Base-by-base conservation (phyloP, 768 basidiomycete species). In the Cyclocybe aegerita region DNA sequence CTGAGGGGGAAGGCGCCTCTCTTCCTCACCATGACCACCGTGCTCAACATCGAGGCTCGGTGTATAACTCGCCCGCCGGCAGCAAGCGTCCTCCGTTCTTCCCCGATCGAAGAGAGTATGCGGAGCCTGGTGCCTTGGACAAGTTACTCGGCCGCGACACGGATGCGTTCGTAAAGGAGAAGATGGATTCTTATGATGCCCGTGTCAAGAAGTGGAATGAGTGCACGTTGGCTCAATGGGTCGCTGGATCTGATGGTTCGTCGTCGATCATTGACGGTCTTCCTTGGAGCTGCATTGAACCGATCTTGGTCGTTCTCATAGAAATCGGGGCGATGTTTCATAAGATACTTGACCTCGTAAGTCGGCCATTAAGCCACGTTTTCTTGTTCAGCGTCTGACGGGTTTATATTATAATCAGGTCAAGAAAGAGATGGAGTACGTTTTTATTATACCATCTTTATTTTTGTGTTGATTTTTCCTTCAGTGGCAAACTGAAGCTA, bases 161-260 rank as follows among this genome's bases (percentile, higher is more conserved):
- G 1, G 74, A 80, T 45, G 58, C 55, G 0, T 78, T 73, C 53
- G 58, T 77, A 14, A 73, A 69, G 15, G 63, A 67, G 8, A 64
- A 76, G 50, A 57, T 68, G 31, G 74, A 77, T 0, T 62, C 63
- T 23, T 83, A 83, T 52, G 77, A 78, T 34, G 65, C 65, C 9
- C 59, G 71, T 23, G 61, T 69, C 29, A 68, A 69, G 50, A 75
- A 70, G 52, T 85, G 82, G 81, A 69, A 69, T 10, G 68, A 73
- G 6, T 80, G 79, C 49, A 69, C 72, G 0, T 63, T 73, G 49
- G 75, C 78, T 10, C 81, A 83, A 44, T 83, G 83, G 83, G 60
- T 69, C 4, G 68, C 75, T 17, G 83, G 82, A 4, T 78, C 76
- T 1, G 71, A 80, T 42, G 79, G 82, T 82, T 34, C 42, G 60